Base-by-base conservation (phyloP, 2,329 filamentous ascomycete species). In the Ceratocystiopsis sp. region DNA sequence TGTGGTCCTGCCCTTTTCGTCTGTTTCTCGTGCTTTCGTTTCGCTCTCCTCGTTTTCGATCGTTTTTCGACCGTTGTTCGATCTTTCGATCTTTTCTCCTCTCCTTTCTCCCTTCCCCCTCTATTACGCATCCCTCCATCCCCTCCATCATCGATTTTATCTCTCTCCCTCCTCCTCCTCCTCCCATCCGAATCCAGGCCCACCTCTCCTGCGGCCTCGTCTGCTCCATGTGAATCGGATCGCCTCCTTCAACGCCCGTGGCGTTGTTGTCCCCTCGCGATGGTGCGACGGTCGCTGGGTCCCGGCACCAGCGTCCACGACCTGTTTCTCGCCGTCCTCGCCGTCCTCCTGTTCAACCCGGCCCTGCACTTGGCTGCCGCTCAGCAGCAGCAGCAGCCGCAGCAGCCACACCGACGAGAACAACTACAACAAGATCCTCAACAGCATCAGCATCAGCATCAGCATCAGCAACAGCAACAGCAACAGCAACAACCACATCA, bases 221-320 rank as follows among this genome's bases (percentile, higher is more conserved):
- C 9, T 29, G 7, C 25, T 29, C 25, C 25, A 29, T 29, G 25
- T 29, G 25, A 29, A 9, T 29, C 10, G 25, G 25, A 2, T 11
- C 25, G 6, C 10, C 10, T 29, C 25, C 25, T 7, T 29, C 25
- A 29, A 29, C 25, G 25, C 25, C 25, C 25, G 25, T 29, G 25
- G 25, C 25, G 25, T 29, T 29, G 25, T 11, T 29, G 25, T 29
- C 25, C 25, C 25, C 25, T 29, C 62, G 65, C 54, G 48, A 80
- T 78, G 74, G 65, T 72, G 67, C 75, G 71, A 71, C 73, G 74
- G 66, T 73, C 73, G 59, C 68, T 68, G 55, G 71, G 69, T 63
- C 69, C 71, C 61, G 68, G 60, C 57, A 59, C 59, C 50, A 59
- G 60, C 47, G 62, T 68, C 59, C 60, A 64, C 54, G 63, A 61